A percentile compares a stretch with the other conserved stretches of the same genome.
Conservation (phyloP, 495 filamentous ascomycete genomes). For the Xylaria bambusicola region DNA sequence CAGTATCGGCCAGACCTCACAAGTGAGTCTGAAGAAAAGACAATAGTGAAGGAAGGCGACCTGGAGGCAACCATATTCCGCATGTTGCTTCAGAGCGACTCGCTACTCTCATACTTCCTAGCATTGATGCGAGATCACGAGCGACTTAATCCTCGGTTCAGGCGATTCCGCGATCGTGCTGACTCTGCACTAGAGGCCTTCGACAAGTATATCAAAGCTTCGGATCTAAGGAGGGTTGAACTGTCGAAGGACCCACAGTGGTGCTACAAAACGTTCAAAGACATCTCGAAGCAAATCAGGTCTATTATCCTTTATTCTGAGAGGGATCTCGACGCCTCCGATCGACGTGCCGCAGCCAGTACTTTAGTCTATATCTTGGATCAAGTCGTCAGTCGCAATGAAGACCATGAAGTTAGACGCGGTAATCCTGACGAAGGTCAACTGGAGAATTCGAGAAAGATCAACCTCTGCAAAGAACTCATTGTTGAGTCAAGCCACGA, state of each 20-base stretch:
- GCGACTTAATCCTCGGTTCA: slow-evolving; percentile 42
- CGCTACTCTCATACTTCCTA: slow-evolving; percentile 45
- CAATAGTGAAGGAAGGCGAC: slow-evolving; percentile 40
- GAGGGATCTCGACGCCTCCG: slow-evolving; percentile 33
- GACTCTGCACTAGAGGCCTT: slow-evolving; percentile 42
- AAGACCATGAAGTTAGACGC: neutral
- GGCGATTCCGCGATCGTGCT: slow-evolving; percentile 40
- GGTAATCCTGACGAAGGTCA: neutral
- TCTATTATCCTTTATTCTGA: slow-evolving; percentile 37
- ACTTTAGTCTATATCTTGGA: slow-evolving; percentile 44
- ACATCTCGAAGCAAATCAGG: slow-evolving; percentile 37
- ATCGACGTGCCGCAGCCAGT: slow-evolving; percentile 41
- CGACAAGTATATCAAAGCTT: slow-evolving; percentile 30
- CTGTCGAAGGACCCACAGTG: slow-evolving; percentile 33
- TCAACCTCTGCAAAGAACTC: slow-evolving; percentile 43
- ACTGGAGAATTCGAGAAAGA: slow-evolving; percentile 11
- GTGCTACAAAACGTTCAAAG: slow-evolving; percentile 42
- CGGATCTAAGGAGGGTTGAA: slow-evolving; percentile 15
- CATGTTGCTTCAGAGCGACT: slow-evolving; percentile 47
- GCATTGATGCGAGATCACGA: slow-evolving; percentile 38
- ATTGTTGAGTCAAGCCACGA: slow-evolving; percentile 38
- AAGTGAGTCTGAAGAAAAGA: slow-evolving; percentile 23
- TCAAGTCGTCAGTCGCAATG: slow-evolving; percentile 36
- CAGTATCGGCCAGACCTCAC: slow-evolving; percentile 44
- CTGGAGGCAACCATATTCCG: slow-evolving; percentile 49